phyloP scores from a whole-genome alignment of 2,329 filamentous ascomycete genomes.

The Mycogone perniciosa region DNA sequence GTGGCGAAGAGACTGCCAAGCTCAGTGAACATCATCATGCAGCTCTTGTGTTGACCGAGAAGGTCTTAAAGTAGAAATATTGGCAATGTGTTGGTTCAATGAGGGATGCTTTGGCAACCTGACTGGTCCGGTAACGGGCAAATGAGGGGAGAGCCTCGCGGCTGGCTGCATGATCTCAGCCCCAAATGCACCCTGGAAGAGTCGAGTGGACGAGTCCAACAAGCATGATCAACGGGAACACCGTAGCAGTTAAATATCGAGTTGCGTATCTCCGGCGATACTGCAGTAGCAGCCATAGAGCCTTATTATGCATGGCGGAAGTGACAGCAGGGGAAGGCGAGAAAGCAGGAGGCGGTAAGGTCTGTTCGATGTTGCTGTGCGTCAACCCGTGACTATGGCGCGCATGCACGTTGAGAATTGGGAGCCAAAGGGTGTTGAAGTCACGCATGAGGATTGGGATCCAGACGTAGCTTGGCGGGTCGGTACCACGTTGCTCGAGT shows the following conservation, averaged over 20 bases:
- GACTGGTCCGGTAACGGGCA: conserved; percentile 13
- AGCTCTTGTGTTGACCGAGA: conserved; percentile 3
- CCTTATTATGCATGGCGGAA: neutral
- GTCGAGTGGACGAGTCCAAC: conserved; percentile 3
- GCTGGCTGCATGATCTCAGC: conserved; percentile 13
- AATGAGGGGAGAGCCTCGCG: conserved; percentile 12
- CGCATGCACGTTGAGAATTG: neutral
- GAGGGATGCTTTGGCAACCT: conserved; percentile 5
- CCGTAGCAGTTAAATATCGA: conserved; percentile 3
- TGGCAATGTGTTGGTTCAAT: conserved; percentile 1
- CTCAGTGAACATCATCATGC: conserved; percentile 7
- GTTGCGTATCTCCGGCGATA: neutral
- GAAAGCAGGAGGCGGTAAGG: conserved; percentile 9
- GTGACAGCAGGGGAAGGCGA: neutral
- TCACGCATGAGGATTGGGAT: neutral
- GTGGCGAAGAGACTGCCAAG: conserved; percentile 4
- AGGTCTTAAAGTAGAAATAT: neutral
- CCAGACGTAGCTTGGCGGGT: conserved; percentile 10
- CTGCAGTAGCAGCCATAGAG: neutral
- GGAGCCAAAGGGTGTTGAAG: neutral
- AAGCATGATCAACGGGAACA: conserved; percentile 2
- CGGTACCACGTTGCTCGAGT: conserved; percentile 11
- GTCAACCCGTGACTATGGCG: conserved; percentile 6
- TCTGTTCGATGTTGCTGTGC: conserved; percentile 9
- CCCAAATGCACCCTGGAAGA: conserved; percentile 1